These are phyloP conservation scores for Trapa incisa DNA, from an alignment of 345 rosid species.

Conservation along the genomic window DNA sequence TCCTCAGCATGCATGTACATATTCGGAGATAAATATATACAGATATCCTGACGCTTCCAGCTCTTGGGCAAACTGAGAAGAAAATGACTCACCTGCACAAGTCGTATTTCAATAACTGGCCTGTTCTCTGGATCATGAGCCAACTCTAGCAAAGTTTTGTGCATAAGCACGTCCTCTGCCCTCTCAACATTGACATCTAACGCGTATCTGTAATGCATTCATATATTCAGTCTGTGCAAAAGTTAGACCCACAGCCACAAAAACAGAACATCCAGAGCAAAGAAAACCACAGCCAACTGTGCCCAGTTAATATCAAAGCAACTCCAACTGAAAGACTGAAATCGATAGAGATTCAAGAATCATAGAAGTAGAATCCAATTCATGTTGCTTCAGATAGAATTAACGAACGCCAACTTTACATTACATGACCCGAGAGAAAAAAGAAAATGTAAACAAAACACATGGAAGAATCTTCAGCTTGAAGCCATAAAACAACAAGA, in stretches of 20 bases:
- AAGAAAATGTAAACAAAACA: neutral
- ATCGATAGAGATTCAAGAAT: neutral
- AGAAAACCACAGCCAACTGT: neutral
- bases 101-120: constrained; percentile 44
- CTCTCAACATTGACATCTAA: constrained; percentile 94
- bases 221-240: neutral
- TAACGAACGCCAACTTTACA: neutral
- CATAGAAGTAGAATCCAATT: neutral
- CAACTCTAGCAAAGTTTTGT: constrained; percentile 42
- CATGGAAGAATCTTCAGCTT: neutral
- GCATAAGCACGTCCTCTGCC: constrained; percentile 90
- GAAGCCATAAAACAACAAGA: neutral
- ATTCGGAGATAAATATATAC: neutral
- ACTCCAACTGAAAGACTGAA: neutral
- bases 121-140: constrained; percentile 41
- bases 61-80: neutral
- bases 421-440: neutral
- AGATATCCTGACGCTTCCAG: too few relatives aligned
- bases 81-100: constrained; percentile 48
- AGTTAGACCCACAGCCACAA: neutral
- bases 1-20: neutral
- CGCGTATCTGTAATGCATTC: constrained; percentile 48
- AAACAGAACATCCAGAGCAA: neutral
- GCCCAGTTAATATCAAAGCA: neutral
- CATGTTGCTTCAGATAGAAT: neutral